Conservation (phyloP, 306 rosid genomes). For the Pterocarpus santalinus region DNA sequence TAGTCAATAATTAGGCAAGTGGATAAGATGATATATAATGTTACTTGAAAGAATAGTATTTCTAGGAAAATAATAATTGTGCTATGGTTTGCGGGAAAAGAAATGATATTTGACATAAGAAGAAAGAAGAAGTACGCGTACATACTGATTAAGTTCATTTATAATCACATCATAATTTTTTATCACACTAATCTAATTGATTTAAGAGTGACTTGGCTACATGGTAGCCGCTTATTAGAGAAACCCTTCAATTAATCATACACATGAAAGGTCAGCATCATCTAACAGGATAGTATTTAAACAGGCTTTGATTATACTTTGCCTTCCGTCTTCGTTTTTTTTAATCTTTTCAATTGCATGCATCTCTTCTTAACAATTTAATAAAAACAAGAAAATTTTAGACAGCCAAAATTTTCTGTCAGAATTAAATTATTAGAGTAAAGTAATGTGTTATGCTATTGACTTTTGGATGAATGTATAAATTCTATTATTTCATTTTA, state of each 20-base stretch:
- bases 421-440: no score
- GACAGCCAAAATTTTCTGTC: no score
- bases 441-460: no score
- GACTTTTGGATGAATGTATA: no score
- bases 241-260: conserved; percentile 28
- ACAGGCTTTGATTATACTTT: no score
- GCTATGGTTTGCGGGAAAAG: conserved; percentile 7
- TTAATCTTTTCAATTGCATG: neutral
- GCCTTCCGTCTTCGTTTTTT: neutral
- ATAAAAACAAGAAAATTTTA: no score
- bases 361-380: neutral
- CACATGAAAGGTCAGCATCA: neutral
- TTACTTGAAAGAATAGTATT: conserved; percentile 28
- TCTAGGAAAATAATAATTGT: neutral
- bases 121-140: neutral
- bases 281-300: neutral
- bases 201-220: neutral
- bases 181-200: neutral
- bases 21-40: neutral
- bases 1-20: neutral
- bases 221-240: neutral
- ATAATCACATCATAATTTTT: neutral
- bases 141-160: neutral
- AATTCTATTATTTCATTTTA: no score
- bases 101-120: neutral